phyloP scores from a whole-genome alignment of 371 early-diverging fungal species.

The Mortierella sp. region DNA sequence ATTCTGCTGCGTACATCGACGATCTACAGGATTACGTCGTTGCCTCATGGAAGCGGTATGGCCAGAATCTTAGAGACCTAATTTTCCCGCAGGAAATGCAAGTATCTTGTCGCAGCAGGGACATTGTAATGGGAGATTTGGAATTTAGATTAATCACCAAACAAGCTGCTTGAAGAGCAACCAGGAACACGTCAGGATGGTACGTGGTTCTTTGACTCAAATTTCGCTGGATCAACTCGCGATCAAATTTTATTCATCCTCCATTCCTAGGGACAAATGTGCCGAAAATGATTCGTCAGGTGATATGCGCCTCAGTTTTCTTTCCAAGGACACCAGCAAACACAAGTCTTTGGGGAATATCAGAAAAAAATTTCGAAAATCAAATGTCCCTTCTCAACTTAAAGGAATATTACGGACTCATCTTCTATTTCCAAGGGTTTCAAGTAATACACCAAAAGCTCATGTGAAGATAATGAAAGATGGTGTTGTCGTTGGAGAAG shows the following conservation, averaged over 20 bases:
- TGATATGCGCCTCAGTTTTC: conserved; percentile 22
- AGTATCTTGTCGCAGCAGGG: too few relatives aligned
- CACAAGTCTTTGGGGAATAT: background rate
- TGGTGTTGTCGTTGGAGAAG: conserved; percentile 2
- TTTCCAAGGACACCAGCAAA: background rate
- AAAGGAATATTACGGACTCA: conserved; percentile 22
- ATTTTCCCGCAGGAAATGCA: too few relatives aligned
- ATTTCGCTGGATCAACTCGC: conserved; percentile 14
- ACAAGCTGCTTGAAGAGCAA: conserved; percentile 25
- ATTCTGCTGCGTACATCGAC: too few relatives aligned
- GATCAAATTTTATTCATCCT: conserved; percentile 13
- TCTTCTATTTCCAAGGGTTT: conserved; percentile 11
- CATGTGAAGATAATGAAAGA: conserved; percentile 11
- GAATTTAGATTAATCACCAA: background rate
- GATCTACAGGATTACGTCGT: too few relatives aligned
- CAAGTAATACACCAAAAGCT: background rate
- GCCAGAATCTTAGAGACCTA: too few relatives aligned
- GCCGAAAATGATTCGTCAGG: conserved; percentile 14
- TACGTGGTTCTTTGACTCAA: conserved; percentile 20
- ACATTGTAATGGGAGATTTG: too few relatives aligned
- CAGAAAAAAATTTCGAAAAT: conserved; percentile 4
- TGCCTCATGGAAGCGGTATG: too few relatives aligned
- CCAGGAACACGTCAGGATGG: conserved; percentile 32
- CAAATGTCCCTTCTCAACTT: conserved; percentile 6
- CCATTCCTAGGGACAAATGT: conserved; percentile 8